phyloP scores from a whole-genome alignment of 225 moss, liverwort and hornwort genomes.

The Polytrichum formosum region DNA sequence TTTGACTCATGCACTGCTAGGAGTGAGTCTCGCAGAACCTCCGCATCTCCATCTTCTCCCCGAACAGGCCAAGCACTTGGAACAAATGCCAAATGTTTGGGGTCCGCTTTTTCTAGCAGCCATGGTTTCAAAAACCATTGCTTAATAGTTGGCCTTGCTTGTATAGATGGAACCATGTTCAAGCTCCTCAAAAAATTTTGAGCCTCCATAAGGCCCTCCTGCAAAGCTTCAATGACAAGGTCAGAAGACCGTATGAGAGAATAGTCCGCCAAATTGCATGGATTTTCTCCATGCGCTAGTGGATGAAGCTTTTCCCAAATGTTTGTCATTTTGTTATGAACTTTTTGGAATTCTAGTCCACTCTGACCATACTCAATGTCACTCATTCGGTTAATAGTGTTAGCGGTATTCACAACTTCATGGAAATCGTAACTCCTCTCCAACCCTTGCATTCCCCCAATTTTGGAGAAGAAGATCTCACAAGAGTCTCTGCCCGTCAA shows the following conservation, averaged over 20 bases:
- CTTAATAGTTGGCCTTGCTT: not conserved
- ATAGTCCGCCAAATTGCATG: not conserved
- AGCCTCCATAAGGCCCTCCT: not conserved
- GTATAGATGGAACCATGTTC: not conserved
- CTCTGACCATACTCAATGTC: not conserved
- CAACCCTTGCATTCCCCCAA: not conserved
- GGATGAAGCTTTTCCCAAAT: too few relatives aligned
- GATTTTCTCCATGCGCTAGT: not conserved
- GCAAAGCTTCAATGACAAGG: not conserved
- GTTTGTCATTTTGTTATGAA: not conserved
- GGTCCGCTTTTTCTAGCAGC: not conserved
- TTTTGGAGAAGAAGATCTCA: not conserved
- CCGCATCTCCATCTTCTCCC: not conserved
- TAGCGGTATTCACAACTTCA: not conserved
- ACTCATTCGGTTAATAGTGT: not conserved
- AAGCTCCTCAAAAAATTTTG: not conserved
- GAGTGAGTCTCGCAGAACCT: not conserved
- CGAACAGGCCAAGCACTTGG: not conserved
- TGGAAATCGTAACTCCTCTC: not conserved
- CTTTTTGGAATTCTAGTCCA: not conserved
- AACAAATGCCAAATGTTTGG: not conserved
- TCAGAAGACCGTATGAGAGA: not conserved
- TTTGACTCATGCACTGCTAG: not conserved
- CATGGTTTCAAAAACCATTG: not conserved
- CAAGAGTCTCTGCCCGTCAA: too few relatives aligned